Evolutionary conservation across 495 filamentous ascomycete species (phyloP).

Genomic region (Aspergillus bridgeri): DNA sequence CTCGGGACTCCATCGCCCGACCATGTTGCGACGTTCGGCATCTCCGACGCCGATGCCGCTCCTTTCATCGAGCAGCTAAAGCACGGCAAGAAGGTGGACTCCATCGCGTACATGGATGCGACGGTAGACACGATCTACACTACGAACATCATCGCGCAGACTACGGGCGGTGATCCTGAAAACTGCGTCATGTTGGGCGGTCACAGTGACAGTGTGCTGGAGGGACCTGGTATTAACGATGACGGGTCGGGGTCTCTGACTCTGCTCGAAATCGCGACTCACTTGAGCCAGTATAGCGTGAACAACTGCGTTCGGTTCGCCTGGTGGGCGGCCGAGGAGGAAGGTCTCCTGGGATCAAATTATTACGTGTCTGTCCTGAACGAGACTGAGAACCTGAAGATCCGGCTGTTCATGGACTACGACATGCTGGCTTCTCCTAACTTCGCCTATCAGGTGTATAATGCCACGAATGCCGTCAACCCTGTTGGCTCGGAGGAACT

Average conservation of each 20-base stretch:
- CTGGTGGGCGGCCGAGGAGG: conserved; percentile 66
- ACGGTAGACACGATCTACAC: conserved; percentile 44
- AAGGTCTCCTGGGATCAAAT: conserved; percentile 57
- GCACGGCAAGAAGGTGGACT: conserved; percentile 42
- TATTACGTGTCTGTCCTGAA: conserved; percentile 52
- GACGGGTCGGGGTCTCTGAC: conserved; percentile 63
- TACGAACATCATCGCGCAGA: conserved; percentile 63
- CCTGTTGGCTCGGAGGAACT: conserved; percentile 60
- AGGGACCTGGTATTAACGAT: conserved; percentile 62
- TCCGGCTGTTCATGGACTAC: conserved; percentile 68
- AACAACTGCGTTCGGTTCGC: conserved; percentile 67
- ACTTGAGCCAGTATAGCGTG: conserved; percentile 52
- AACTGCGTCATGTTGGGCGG: conserved; percentile 61
- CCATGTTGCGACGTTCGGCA: conserved; percentile 56
- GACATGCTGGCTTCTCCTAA: conserved; percentile 74
- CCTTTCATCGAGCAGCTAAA: conserved; percentile 45
- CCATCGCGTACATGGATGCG: conserved; percentile 54
- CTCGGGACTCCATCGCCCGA: conserved; percentile 48
- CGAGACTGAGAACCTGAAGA: conserved; percentile 49
- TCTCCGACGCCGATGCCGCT: conserved; percentile 49
- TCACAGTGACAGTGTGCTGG: conserved; percentile 63
- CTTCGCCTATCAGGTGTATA: conserved; percentile 62
- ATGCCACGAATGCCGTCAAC: conserved; percentile 58
- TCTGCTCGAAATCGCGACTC: conserved; percentile 58
- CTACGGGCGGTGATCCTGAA: conserved; percentile 57